Evolutionary conservation across 2,329 filamentous ascomycete genomes (phyloP).

Genomic region (Penicillium sp.): DNA sequence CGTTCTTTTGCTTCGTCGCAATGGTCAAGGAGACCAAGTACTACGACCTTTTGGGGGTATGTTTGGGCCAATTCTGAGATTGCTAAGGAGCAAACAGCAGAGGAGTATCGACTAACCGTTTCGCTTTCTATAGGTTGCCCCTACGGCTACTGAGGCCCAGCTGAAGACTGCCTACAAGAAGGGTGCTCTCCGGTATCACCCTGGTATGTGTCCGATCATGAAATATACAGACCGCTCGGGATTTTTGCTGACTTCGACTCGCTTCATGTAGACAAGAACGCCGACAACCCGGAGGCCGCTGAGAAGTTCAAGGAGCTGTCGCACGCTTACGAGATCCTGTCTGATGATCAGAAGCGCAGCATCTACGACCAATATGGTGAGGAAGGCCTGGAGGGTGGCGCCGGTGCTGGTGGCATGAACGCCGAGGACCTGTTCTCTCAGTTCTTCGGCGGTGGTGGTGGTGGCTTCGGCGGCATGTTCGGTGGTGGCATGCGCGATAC

Average conservation of each 20-base stretch:
- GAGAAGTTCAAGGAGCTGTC: slow-evolving; percentile 99
- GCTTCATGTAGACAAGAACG: slow-evolving; percentile 76
- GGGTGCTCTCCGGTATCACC: slow-evolving; percentile 82
- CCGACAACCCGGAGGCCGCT: slow-evolving; percentile 84
- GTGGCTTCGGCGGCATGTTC: slow-evolving; percentile 74
- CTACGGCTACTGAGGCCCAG: slow-evolving; percentile 77
- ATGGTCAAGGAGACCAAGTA: slow-evolving; percentile 54
- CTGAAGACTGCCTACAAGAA: slow-evolving; percentile 96
- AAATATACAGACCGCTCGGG: background rate
- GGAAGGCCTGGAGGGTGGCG: slow-evolving; percentile 81
- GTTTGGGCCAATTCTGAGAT: slow-evolving; percentile 13
- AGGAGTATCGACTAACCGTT: slow-evolving; percentile 18
- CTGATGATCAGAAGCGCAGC: slow-evolving; percentile 84
- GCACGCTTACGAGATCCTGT: slow-evolving; percentile 91
- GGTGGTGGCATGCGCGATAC: slow-evolving; percentile 73
- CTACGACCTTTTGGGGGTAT: slow-evolving; percentile 50
- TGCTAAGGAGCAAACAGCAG: background rate
- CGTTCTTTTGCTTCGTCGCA: slow-evolving; percentile 28
- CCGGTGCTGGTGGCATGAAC: slow-evolving; percentile 79
- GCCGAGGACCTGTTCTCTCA: slow-evolving; percentile 95
- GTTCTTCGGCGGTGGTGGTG: slow-evolving; percentile 82
- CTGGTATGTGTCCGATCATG: slow-evolving; percentile 63
- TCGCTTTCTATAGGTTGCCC: slow-evolving; percentile 61
- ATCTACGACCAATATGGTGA: slow-evolving; percentile 98
- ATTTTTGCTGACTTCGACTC: slow-evolving; percentile 1